Base-by-base conservation (phyloP, 208 protist species). In the Trypanosoma conorhini region DNA sequence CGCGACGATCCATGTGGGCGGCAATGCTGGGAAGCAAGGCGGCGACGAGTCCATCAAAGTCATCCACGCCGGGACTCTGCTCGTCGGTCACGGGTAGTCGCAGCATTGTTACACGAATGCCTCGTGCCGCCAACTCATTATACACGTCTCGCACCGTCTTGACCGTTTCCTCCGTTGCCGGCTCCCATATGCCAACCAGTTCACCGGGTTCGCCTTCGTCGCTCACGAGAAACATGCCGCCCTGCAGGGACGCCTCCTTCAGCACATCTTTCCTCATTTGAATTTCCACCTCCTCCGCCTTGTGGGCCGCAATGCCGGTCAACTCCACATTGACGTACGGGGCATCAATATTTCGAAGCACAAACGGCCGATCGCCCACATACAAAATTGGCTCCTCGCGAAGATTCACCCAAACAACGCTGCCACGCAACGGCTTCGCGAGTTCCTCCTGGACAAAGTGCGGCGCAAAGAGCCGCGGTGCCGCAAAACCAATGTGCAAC, bases 291-390 rank as follows among this genome's bases (percentile, higher is more conserved):
- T 82, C 76, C 70, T 96, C 91, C 24, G 94, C 86, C 76, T 96
- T 93, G 33, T 88, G 61, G 17, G 91, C 90, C 31, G 91, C 77
- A 63, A 96, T 96, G 59, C 91, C 91, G 22, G 88, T 94, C 13
- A 96, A 77, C 85, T 94, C 91, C 30, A 96, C 91, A 67, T 96
- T 96, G 40, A 96, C 91, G 79, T 96, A 96, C 42, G 91, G 91
- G 17, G 82, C 74, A n/a, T 83, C 86, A 8, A 96, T 70, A 62
- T 96, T 87, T 42, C 91, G 86, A 46, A 96, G 91, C 46, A 96
- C 91, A 62, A 88, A 96, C 12, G 91, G 91, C 13, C 81, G 78
- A 72, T 96, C 91, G 33, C 91, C 91, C 15, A 96, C 86, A 75
- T 96, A 96, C 35, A 96, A 72, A 60, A 96, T 88, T 13, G 91